phyloP scores from a whole-genome alignment of 2,329 filamentous ascomycete genomes.

The Aspergillus udagawae region DNA sequence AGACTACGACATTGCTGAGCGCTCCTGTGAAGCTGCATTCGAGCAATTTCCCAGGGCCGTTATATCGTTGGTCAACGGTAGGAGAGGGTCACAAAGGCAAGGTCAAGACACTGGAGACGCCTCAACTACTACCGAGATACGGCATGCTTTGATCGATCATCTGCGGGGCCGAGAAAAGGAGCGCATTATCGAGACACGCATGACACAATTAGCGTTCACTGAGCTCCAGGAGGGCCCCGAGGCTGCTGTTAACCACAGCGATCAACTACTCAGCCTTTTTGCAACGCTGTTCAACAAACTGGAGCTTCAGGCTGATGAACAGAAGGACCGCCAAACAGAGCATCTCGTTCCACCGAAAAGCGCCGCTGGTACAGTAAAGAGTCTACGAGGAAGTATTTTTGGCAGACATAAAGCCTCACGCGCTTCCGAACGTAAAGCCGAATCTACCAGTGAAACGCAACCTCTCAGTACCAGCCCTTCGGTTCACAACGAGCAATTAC shows the following conservation, averaged over 20 bases:
- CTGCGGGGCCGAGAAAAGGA: conserved; percentile 84
- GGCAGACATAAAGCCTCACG: conserved; percentile 54
- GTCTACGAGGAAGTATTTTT: conserved; percentile 72
- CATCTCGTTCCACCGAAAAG: conserved; percentile 61
- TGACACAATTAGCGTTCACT: conserved; percentile 82
- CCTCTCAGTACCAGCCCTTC: conserved; percentile 16
- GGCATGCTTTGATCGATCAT: conserved; percentile 62
- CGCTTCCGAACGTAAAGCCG: conserved; percentile 43
- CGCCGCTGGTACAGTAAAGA: conserved; percentile 66
- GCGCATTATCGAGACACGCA: conserved; percentile 86
- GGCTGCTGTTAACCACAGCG: conserved; percentile 80
- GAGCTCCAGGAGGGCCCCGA: conserved; percentile 81
- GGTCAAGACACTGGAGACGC: conserved; percentile 19
- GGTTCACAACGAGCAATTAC: conserved; percentile 18
- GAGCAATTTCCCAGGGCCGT: conserved; percentile 76
- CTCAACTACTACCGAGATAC: conserved; percentile 11
- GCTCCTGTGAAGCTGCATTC: conserved; percentile 84
- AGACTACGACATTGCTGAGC: conserved; percentile 74
- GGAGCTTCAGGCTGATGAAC: conserved; percentile 33
- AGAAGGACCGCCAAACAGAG: conserved; percentile 27
- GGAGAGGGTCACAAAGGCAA: conserved; percentile 36
- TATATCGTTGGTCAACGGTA: conserved; percentile 63
- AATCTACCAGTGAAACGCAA: conserved; percentile 28
- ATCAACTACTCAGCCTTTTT: conserved; percentile 80
- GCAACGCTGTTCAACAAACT: conserved; percentile 71